Evolutionary conservation across 2,329 filamentous ascomycete species (phyloP).

Genomic region (Penicillium verrucosum): DNA sequence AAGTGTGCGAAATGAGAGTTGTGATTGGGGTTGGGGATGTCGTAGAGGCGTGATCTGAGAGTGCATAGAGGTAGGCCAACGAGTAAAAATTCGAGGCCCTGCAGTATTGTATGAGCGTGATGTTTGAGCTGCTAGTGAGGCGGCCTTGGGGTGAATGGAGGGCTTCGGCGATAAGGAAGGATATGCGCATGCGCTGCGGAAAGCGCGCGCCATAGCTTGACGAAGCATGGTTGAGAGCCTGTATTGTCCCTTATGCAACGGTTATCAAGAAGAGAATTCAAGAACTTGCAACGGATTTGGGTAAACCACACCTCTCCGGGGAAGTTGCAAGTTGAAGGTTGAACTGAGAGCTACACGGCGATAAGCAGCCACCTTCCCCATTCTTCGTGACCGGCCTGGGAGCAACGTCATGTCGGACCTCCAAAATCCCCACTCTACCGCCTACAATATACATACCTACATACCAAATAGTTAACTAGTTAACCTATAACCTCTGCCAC

Average conservation of each 20-base stretch:
- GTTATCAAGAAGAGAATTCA: not conserved
- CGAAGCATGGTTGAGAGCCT: not conserved
- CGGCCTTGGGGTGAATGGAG: not conserved
- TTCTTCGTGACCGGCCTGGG: not conserved
- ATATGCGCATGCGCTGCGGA: conserved; percentile 1
- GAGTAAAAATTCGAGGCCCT: not conserved
- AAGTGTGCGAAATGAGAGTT: not conserved
- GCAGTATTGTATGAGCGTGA: not conserved
- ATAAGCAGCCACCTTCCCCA: conserved; percentile 1
- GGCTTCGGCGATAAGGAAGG: conserved; percentile 1
- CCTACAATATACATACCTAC: too few relatives aligned
- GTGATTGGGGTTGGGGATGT: not conserved
- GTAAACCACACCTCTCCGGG: not conserved
- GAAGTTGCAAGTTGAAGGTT: not conserved
- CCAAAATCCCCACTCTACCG: not conserved
- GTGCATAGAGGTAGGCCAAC: not conserved
- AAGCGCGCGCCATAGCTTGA: not conserved
- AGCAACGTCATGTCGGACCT: not conserved
- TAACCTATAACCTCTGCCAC: too few relatives aligned
- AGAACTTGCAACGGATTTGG: not conserved
- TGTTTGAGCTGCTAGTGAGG: not conserved
- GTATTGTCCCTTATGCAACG: not conserved
- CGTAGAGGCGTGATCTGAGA: not conserved
- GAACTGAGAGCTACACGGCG: not conserved
- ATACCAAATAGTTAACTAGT: too few relatives aligned